Base-by-base conservation (phyloP, 108 stramenopile species). In the Nitzschia sp. region DNA sequence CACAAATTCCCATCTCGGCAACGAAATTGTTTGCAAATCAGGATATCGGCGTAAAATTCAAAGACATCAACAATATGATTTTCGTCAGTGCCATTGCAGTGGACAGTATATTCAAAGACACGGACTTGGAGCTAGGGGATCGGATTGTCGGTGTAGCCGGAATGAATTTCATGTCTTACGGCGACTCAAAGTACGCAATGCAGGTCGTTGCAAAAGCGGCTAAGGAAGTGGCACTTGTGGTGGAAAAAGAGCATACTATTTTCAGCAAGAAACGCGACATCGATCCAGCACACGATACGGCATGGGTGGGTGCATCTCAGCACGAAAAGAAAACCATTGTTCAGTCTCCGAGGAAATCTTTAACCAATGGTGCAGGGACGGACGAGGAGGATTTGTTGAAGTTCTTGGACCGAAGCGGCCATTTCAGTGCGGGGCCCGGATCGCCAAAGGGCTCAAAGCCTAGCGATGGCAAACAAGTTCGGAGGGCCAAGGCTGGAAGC, bases 21-120 rank as follows among this genome's bases (percentile, higher is more conserved):
- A 54, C 24, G 4, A 72, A 72, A 30, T 1, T 63, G 3, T 72
- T 26, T 25, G 29, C 61, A 17, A 54, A 63, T 24, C 71, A 72
- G 58, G 46, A 24, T 35, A 29, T 42, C 2, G 71, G 71, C 0
- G 15, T 72, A 18, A 23, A 21, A 27, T 54, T 72, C 61, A 38
- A 45, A 23, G 58, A 72, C 21, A 53, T 55, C 18, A 35, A 36
- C 23, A 42, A 33, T 2, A 72, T 54, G 60, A 54, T 63, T 2
- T 63, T 63, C 42, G 71, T 72, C 49, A 57, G 28, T 45, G 60
- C 42, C 32, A 72, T 72, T 63, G 60, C 71, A 28, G 15, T 28
- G 3, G 71, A 72, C 19, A 72, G 71, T 30, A 62, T 63, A 3
- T 72, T 63, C 35, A 4, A 29, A 25, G 61, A 72, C 34, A 54